These are phyloP conservation scores for Hericium alpestre DNA, from an alignment of 768 basidiomycete genomes.

Conservation along the genomic window DNA sequence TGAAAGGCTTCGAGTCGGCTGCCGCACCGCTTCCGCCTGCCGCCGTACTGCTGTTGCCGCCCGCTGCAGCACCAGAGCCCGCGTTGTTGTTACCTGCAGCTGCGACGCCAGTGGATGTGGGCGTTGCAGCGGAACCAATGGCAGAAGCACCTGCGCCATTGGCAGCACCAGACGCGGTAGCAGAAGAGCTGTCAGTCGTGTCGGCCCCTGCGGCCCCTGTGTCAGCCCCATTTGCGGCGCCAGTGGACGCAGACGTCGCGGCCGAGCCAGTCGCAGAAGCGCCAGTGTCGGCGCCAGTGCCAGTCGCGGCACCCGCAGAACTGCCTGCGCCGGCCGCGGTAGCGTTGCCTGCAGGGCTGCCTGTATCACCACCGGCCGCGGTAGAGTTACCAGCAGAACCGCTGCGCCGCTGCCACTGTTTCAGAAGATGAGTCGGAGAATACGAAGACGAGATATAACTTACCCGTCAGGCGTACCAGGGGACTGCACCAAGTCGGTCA, in stretches of 20 bases:
- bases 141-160: background rate
- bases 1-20: constrained; percentile 7
- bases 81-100: background rate
- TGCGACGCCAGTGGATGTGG: background rate
- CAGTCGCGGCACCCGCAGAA: background rate
- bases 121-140: background rate
- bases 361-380: background rate
- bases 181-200: background rate
- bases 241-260: background rate
- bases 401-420: background rate
- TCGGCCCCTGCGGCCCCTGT: background rate
- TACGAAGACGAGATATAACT: background rate
- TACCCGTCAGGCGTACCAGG: constrained; percentile 19
- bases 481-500: constrained; percentile 26
- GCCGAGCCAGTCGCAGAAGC: background rate
- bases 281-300: background rate
- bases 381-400: background rate
- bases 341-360: background rate
- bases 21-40: background rate
- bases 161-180: background rate
- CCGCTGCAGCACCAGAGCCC: background rate
- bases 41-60: background rate
- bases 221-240: background rate
- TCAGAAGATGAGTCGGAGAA: background rate
- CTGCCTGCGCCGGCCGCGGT: background rate